Conservation (phyloP, 495 filamentous ascomycete genomes). For the Trypethelium eluteriae region DNA sequence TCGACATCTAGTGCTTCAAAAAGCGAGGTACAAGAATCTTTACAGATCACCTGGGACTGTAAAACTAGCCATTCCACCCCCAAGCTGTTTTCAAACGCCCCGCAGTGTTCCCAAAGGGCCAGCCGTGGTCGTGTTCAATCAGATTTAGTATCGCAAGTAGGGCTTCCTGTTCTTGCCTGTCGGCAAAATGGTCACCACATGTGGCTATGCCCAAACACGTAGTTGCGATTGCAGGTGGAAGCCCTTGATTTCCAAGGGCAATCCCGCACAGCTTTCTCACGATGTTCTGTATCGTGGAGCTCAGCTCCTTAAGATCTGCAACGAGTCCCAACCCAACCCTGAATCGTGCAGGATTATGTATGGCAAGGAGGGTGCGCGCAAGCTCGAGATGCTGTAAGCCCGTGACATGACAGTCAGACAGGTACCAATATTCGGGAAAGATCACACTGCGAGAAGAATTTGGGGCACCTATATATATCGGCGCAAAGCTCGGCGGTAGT, state of each 20-base stretch:
- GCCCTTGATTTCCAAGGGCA: background rate
- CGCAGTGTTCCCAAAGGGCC: background rate
- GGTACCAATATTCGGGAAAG: background rate
- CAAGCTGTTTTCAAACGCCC: background rate
- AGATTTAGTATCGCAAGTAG: background rate
- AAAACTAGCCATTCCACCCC: background rate
- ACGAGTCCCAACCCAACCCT: background rate
- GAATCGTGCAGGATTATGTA: background rate
- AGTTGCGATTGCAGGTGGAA: background rate
- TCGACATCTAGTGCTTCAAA: too few species aligned
- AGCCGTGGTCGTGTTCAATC: background rate
- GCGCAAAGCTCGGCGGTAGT: background rate
- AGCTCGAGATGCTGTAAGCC: background rate
- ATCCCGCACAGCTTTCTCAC: background rate
- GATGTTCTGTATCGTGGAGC: background rate
- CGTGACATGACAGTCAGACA: background rate
- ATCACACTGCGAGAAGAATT: background rate
- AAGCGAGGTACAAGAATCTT: too few species aligned
- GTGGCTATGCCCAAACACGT: background rate
- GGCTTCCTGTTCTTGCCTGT: background rate
- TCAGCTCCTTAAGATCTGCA: background rate
- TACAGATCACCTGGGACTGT: too few species aligned
- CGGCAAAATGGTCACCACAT: background rate
- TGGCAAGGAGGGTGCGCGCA: background rate
- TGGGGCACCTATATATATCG: background rate